These are phyloP conservation scores for Patellifolia procumbens DNA, from an alignment of 179 eudicot species.

Conservation along the genomic window DNA sequence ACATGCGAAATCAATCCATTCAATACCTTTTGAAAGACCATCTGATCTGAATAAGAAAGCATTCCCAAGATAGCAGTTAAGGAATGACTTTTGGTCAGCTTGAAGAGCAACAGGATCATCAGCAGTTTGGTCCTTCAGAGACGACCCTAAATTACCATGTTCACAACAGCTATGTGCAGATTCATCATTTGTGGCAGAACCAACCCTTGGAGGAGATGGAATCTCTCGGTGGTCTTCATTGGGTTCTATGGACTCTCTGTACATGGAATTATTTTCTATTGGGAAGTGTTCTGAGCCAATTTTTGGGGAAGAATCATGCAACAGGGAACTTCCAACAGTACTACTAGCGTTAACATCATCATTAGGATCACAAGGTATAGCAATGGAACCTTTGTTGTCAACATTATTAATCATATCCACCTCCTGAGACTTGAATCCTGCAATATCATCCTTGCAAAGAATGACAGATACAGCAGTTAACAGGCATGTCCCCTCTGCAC, in stretches of 20 bases:
- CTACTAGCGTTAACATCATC: not conserved
- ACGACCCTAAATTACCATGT: constrained; percentile 30
- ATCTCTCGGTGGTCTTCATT: not conserved
- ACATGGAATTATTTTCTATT: not conserved
- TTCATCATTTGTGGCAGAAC: constrained; percentile 20
- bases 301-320: constrained; percentile 13
- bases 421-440: constrained; percentile 39
- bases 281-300: constrained; percentile 6
- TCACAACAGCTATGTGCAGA: constrained; percentile 39
- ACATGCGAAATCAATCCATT: constrained; percentile 66
- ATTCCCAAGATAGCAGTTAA: constrained; percentile 84
- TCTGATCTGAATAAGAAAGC: constrained; percentile 65
- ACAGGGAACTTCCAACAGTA: not conserved
- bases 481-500: constrained; percentile 63
- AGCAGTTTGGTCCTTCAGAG: constrained; percentile 34
- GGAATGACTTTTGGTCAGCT: constrained; percentile 67
- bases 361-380: not conserved
- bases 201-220: constrained; percentile 20
- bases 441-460: constrained; percentile 65
- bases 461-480: constrained; percentile 57
- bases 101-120: constrained; percentile 40
- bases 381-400: constrained; percentile 19
- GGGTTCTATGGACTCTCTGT: not conserved
- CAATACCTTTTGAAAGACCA: constrained; percentile 69
- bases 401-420: constrained; percentile 14